phyloP scores from a whole-genome alignment of 2,329 filamentous ascomycete species.

The Neofusicoccum cordaticola region DNA sequence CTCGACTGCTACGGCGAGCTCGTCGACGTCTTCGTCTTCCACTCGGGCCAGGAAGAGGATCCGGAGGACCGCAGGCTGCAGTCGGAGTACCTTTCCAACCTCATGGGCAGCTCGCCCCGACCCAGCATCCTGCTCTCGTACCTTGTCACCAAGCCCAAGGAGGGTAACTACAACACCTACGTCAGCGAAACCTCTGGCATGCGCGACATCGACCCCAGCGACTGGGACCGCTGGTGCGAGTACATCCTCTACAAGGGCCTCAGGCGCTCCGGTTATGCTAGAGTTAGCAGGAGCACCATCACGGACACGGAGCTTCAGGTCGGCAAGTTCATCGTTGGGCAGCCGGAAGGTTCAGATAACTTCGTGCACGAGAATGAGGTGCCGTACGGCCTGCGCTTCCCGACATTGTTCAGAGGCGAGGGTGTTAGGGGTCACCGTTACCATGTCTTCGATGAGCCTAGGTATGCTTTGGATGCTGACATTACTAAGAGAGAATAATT shows the following conservation, averaged over 20 bases:
- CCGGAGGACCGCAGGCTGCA: conserved; percentile 86
- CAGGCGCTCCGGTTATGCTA: conserved; percentile 80
- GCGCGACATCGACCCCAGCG: conserved; percentile 87
- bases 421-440: conserved; percentile 88
- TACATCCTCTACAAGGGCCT: conserved; percentile 95
- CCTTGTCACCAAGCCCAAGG: conserved; percentile 81
- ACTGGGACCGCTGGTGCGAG: conserved; percentile 99
- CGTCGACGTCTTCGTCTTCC: conserved; percentile 95
- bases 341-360: conserved; percentile 62
- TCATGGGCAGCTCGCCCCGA: conserved; percentile 80
- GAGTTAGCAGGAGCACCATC: conserved; percentile 84
- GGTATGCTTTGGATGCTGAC: neutral
- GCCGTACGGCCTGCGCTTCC: conserved; percentile 77
- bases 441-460: conserved; percentile 82
- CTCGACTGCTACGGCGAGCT: conserved; percentile 86
- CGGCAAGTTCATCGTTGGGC: conserved; percentile 86
- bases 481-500: neutral
- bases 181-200: conserved; percentile 84
- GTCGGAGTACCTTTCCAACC: conserved; percentile 75
- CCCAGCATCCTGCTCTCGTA: conserved; percentile 87
- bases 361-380: conserved; percentile 71
- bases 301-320: conserved; percentile 96
- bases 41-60: conserved; percentile 97
- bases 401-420: conserved; percentile 75
- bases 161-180: conserved; percentile 97